Evolutionary conservation across 1,284 basidiomycete species (phyloP), one percentile per base, ranked within the genome.

Genomic region (Vanrija pseudolonga): DNA sequence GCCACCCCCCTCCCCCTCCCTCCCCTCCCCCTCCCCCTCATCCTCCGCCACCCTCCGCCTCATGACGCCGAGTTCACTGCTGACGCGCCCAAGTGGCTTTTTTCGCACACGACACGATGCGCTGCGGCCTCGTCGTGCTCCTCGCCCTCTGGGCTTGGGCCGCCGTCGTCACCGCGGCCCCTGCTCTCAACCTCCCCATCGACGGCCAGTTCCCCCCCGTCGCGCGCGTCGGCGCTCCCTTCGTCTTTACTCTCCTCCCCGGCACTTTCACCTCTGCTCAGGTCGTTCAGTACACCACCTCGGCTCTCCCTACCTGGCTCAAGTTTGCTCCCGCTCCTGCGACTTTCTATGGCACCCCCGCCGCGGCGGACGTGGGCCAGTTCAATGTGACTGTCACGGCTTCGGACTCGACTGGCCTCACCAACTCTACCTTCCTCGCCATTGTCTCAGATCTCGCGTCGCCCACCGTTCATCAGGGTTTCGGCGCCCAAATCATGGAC

Each of bases 261-360:
- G 65, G 61, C 23, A 71, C 77, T 2, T 79, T 77, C 63, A 55
- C 57, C 17, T 56, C 62, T 4, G 71, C 57, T 57, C 69, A n/a
- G n/a, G 63, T 73, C 4, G 66, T 76, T 47, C 68, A 76, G 15
- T 73, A 71, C 22, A 72, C 76, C 5, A 73, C 76, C 6, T 71
- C 72, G 0, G 59, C 65, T 6, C 66, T 82, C 11, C 81, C 82
- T 0, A 26, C 62, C 11, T 83, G 82, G 82, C 69, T 82, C 38
- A 61, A 61, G 15, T 77, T 72, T 59, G 61, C 70, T 18, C 44
- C 67, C 14, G 57, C 60, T 3, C 52, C 66, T 32, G 26, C 52
- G 17, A 61, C 72, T 0, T 74, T 77, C 50, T 60, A 60, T 49
- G 68, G 71, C 0, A 76, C 70, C 1, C 73, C 75, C 6, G 45